Percentiles rank a stretch among this genome's conserved stretches.
Conservation (phyloP, 2,329 filamentous ascomycete genomes). For the Trichoderma simmonsii region DNA sequence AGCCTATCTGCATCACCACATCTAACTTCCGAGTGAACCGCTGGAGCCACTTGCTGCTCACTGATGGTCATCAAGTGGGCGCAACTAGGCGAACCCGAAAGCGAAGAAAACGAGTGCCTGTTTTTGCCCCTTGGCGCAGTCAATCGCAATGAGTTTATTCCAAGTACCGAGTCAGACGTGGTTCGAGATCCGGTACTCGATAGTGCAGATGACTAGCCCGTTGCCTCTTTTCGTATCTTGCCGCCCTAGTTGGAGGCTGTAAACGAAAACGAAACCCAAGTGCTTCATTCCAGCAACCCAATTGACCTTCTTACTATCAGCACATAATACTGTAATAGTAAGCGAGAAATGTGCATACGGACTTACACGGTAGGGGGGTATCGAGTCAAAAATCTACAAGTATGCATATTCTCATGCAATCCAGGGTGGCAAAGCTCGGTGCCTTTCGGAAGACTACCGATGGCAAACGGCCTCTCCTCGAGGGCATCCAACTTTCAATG, state of each 20-base stretch:
- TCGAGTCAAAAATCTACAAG: not conserved
- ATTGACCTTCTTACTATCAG: not conserved
- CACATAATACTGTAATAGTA: not conserved
- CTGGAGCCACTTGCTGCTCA: not conserved
- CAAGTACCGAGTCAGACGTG: not conserved
- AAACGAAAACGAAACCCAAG: not conserved
- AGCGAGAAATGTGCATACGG: not conserved
- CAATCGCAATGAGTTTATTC: not conserved
- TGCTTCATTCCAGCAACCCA: not conserved
- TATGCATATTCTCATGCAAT: not conserved
- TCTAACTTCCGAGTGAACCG: conserved; percentile 12
- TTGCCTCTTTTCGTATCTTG: conserved; percentile 5
- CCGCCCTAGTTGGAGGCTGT: not conserved
- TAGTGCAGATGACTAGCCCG: not conserved
- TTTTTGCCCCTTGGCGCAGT: not conserved
- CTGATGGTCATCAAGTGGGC: not conserved
- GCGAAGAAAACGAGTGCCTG: not conserved
- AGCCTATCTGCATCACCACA: not conserved
- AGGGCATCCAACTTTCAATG: not conserved
- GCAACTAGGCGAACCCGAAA: not conserved
- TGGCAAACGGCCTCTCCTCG: not conserved
- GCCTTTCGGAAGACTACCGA: not conserved
- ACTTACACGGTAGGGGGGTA: not conserved
- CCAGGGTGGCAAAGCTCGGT: not conserved
- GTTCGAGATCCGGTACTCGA: not conserved